These are phyloP conservation scores for Dichotomocladium elegans DNA, from an alignment of 371 early-diverging fungal species.

Conservation along the genomic window DNA sequence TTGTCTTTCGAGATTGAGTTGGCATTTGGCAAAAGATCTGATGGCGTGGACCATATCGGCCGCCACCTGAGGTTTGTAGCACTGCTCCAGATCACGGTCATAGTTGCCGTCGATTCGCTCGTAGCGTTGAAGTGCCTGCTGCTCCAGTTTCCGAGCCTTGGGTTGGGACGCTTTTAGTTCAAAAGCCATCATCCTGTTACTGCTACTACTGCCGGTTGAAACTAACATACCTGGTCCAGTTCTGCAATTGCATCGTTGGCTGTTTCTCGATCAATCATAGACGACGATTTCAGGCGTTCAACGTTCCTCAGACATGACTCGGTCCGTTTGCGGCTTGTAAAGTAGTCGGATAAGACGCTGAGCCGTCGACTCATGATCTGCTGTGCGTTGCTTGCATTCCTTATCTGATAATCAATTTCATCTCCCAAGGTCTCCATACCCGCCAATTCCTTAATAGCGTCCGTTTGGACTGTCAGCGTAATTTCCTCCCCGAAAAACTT, in stretches of 20 bases:
- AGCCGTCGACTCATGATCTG: constrained; percentile 27
- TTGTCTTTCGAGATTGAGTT: constrained; percentile 32
- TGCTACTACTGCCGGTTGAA: no score
- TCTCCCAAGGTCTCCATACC: constrained; percentile 25
- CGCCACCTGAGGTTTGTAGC: constrained; percentile 20
- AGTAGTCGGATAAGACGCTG: constrained; percentile 24
- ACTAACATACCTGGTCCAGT: constrained; percentile 28
- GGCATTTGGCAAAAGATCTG: constrained; percentile 33
- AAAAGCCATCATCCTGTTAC: no score
- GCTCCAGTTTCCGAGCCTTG: constrained; percentile 29
- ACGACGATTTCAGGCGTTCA: constrained; percentile 39
- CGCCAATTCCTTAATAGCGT: constrained; percentile 11
- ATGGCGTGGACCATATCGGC: constrained; percentile 24
- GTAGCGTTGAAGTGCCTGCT: constrained; percentile 18
- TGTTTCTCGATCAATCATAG: constrained; percentile 29
- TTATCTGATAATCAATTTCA: constrained; percentile 29
- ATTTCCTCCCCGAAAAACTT: no score
- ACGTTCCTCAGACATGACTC: constrained; percentile 30
- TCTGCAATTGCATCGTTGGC: constrained; percentile 37
- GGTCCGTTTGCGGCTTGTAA: constrained; percentile 25
- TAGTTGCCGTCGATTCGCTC: constrained; percentile 30
- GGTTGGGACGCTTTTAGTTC: no score
- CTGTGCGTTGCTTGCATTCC: constrained; percentile 27
- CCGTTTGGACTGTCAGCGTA: no score
- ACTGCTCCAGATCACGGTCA: constrained; percentile 25